Percentiles rank a stretch among this genome's conserved stretches.
These are phyloP conservation scores for Austropuccinia psidii DNA, from an alignment of 1,284 basidiomycete species.

Conservation along the genomic window DNA sequence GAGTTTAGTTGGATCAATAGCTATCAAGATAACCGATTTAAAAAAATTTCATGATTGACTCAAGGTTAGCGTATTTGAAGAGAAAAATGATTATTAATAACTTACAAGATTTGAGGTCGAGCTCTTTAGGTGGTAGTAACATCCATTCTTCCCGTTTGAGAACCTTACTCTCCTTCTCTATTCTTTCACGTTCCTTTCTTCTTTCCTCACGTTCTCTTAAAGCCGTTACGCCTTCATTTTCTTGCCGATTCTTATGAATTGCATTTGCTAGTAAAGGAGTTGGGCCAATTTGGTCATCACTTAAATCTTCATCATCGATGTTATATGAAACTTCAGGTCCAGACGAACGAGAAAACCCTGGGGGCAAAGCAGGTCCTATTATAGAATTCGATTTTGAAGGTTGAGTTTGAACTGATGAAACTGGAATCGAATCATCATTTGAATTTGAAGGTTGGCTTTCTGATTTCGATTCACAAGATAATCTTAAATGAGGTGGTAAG, in stretches of 20 bases:
- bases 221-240: conserved; percentile 37
- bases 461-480: too few species aligned
- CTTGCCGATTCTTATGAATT: too few species aligned
- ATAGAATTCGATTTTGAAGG: too few species aligned
- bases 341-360: background rate
- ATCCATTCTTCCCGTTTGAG: conserved; percentile 86
- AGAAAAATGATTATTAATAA: conserved; percentile 39
- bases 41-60: too few species aligned
- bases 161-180: conserved; percentile 16
- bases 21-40: too few species aligned
- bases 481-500: too few species aligned
- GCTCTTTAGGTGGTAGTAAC: conserved; percentile 74
- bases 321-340: too few species aligned
- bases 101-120: conserved; percentile 66
- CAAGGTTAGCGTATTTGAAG: background rate
- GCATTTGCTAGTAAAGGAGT: conserved; percentile 18
- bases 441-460: too few species aligned
- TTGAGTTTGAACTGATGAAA: too few species aligned
- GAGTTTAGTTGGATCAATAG: conserved; percentile 63
- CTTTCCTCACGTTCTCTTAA: conserved; percentile 55
- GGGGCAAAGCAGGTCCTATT: background rate
- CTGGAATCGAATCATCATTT: too few species aligned
- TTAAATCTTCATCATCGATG: conserved; percentile 6
- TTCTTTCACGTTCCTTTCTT: conserved; percentile 57
- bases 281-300: background rate